Evolutionary conservation across 1,284 basidiomycete species (phyloP).

Genomic region (Cutaneotrichosporon dermatis): DNA sequence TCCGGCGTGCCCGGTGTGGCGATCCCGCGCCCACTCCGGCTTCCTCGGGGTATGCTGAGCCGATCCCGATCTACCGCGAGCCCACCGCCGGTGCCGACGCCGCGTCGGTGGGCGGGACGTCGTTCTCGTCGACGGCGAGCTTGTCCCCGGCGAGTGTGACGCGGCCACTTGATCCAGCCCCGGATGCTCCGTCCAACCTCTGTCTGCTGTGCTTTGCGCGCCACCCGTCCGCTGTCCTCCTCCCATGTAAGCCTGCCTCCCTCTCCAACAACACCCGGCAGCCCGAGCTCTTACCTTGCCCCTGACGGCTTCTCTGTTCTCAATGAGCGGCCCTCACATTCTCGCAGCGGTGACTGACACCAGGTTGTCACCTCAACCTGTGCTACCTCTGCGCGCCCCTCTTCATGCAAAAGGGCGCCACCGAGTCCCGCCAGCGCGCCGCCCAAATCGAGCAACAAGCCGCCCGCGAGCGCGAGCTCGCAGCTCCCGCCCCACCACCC

Average conservation of each 20-base stretch:
- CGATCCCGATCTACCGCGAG: no score
- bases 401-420: conserved; percentile 20
- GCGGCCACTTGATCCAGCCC: not conserved
- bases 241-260: conserved; percentile 31
- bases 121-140: no score
- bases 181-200: not conserved
- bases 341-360: not conserved
- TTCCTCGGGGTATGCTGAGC: no score
- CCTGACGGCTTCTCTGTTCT: not conserved
- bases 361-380: conserved; percentile 41
- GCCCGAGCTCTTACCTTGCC: no score
- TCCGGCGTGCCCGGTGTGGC: conserved; percentile 14
- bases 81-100: no score
- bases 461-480: not conserved
- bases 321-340: no score
- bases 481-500: no score
- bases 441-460: not conserved
- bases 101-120: no score
- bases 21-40: conserved; percentile 1
- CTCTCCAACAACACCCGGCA: no score
- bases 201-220: conserved; percentile 36
- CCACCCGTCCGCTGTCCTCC: conserved; percentile 33
- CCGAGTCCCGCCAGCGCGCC: not conserved
- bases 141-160: not conserved
- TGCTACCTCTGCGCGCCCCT: conserved; percentile 39